Evolutionary conservation across 2,329 filamentous ascomycete genomes (phyloP).

Genomic region (Parascedosporium putredinis): DNA sequence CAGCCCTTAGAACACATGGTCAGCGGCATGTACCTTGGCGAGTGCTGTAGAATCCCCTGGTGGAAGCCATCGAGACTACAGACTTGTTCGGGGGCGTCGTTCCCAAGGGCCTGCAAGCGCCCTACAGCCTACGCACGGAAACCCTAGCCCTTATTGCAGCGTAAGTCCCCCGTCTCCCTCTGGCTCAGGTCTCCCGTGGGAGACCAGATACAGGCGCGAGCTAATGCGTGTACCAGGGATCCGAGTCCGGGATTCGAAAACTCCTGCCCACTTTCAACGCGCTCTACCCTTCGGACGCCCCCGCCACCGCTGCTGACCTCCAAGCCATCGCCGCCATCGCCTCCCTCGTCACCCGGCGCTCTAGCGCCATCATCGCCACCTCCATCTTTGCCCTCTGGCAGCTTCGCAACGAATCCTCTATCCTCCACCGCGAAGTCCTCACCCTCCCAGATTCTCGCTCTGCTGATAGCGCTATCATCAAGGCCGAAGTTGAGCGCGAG

Average conservation of each 20-base stretch:
- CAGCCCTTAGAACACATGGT: conserved; percentile 54
- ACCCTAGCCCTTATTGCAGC: conserved; percentile 46
- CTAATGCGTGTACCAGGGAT: conserved; percentile 26
- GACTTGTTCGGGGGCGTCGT: conserved; percentile 46
- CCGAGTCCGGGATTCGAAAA: conserved; percentile 28
- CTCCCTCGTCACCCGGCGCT: conserved; percentile 44
- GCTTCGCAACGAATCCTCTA: conserved; percentile 37
- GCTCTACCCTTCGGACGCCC: conserved; percentile 35
- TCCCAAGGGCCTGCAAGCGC: conserved; percentile 38
- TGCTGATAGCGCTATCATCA: conserved; percentile 14
- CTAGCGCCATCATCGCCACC: conserved; percentile 48
- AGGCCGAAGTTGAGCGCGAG: conserved; percentile 40
- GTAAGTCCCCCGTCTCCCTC: conserved; percentile 27
- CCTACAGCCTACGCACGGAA: conserved; percentile 51
- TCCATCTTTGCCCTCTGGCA: conserved; percentile 51
- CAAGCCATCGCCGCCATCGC: conserved; percentile 41
- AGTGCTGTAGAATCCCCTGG: conserved; percentile 48
- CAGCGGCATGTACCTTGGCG: conserved; percentile 56
- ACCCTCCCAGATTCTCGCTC: conserved; percentile 19
- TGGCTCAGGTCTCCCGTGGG: too few species aligned
- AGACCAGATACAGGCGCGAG: conserved; percentile 3
- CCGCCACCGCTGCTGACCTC: conserved; percentile 36
- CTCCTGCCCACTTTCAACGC: conserved; percentile 36
- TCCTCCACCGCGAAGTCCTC: conserved; percentile 22
- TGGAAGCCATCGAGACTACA: conserved; percentile 46